Percentiles rank a stretch among this genome's conserved stretches.
These are phyloP conservation scores for Geotrichum histeridarum DNA, from an alignment of 1,139 yeast genomes.

Conservation along the genomic window DNA sequence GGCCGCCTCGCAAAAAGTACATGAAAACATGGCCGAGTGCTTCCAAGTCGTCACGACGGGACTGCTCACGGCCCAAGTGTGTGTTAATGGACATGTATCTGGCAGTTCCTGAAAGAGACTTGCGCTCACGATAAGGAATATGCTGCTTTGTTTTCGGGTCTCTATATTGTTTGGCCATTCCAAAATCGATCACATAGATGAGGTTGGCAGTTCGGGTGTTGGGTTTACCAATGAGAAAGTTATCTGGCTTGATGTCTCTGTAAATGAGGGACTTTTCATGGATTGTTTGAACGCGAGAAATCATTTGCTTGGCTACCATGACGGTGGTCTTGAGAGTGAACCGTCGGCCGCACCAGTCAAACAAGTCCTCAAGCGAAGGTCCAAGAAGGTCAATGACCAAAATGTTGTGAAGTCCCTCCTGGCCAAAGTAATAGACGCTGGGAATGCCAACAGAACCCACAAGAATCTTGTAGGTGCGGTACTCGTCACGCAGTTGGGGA, in stretches of 20 bases:
- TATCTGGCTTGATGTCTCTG: slow-evolving; percentile 94
- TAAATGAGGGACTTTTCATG: slow-evolving; percentile 88
- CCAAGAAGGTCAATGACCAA: slow-evolving; percentile 90
- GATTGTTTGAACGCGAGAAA: slow-evolving; percentile 74
- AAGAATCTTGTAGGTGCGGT: slow-evolving; percentile 82
- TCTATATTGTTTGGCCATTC: slow-evolving; percentile 96
- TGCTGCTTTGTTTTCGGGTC: slow-evolving; percentile 94
- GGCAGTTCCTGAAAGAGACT: slow-evolving; percentile 92
- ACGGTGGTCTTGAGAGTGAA: slow-evolving; percentile 85
- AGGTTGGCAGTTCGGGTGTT: slow-evolving; percentile 48
- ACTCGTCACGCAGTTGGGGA: slow-evolving; percentile 94
- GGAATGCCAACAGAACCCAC: slow-evolving; percentile 86
- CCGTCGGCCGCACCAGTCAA: slow-evolving; percentile 96
- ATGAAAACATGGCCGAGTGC: slow-evolving; percentile 93
- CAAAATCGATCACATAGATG: slow-evolving; percentile 63
- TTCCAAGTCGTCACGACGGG: slow-evolving; percentile 92
- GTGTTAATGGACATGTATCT: slow-evolving; percentile 97
- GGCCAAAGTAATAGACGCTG: slow-evolving; percentile 93
- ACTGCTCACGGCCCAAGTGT: slow-evolving; percentile 93
- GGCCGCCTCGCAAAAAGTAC: slow-evolving; percentile 85
- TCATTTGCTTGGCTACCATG: slow-evolving; percentile 89
- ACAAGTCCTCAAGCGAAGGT: slow-evolving; percentile 90
- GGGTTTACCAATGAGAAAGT: slow-evolving; percentile 74
- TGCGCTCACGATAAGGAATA: slow-evolving; percentile 93
- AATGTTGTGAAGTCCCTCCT: slow-evolving; percentile 93